Percentiles rank a stretch among this genome's conserved stretches.
Conservation (phyloP, 495 filamentous ascomycete species). For the Lasiosphaeriaceae sp. region DNA sequence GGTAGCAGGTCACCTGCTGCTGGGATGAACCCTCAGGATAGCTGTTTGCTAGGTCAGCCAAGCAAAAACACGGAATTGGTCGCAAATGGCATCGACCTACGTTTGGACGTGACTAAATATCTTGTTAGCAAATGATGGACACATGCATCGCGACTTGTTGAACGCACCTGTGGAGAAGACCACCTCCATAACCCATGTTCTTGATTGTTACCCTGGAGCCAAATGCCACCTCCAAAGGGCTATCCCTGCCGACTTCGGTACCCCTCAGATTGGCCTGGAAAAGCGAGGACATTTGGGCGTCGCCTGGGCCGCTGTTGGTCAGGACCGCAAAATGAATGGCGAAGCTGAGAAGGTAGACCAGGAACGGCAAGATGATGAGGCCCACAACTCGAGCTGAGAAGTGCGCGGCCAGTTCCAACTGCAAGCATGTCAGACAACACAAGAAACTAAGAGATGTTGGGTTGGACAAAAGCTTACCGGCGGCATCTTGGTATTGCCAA, state of each 20-base stretch:
- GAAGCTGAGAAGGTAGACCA: slow-evolving; percentile 94
- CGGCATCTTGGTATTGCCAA: slow-evolving; percentile 89
- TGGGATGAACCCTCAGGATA: slow-evolving; percentile 92
- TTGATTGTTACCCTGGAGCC: slow-evolving; percentile 92
- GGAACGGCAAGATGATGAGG: slow-evolving; percentile 77
- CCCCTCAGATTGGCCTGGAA: slow-evolving; percentile 96
- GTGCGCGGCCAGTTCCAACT: slow-evolving; percentile 73
- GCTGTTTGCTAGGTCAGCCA: no score
- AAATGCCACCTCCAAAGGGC: slow-evolving; percentile 82
- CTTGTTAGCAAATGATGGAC: no score
- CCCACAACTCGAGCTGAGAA: slow-evolving; percentile 76
- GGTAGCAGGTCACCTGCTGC: slow-evolving; percentile 98
- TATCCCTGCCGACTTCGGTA: slow-evolving; percentile 89
- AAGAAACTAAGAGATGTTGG: neutral
- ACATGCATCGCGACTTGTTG: no score
- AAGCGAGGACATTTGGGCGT: slow-evolving; percentile 98
- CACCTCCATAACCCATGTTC: slow-evolving; percentile 99
- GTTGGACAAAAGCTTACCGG: slow-evolving; percentile 53
- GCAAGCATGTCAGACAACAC: neutral
- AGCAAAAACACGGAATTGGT: no score
- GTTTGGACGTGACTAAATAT: no score
- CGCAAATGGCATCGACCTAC: no score
- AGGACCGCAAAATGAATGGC: slow-evolving; percentile 89
- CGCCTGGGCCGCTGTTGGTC: slow-evolving; percentile 90
- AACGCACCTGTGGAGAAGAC: slow-evolving; percentile 94